Percentiles rank a stretch among this genome's conserved stretches.
These are phyloP conservation scores for Schwanniomyces pseudopolymorphus DNA, from an alignment of 805 yeast species.

Conservation along the genomic window DNA sequence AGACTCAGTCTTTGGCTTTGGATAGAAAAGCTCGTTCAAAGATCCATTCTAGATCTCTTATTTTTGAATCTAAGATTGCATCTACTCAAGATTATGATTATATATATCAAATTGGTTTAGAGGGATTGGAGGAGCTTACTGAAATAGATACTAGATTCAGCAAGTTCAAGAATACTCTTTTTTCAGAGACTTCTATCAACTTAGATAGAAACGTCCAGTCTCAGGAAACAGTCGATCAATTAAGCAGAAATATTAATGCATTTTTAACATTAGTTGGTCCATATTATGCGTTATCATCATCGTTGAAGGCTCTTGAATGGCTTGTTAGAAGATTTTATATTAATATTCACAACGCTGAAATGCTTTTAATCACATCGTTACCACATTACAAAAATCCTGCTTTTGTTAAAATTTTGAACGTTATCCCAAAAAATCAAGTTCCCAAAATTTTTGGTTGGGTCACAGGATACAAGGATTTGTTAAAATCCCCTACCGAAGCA, in stretches of 20 bases:
- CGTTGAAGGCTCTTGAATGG: slow-evolving; percentile 91
- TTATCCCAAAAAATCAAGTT: slow-evolving; percentile 54
- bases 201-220: slow-evolving; percentile 83
- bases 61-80: slow-evolving; percentile 83
- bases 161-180: slow-evolving; percentile 68
- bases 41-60: slow-evolving; percentile 83
- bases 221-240: slow-evolving; percentile 69
- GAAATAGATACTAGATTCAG: slow-evolving; percentile 73
- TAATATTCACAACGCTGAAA: slow-evolving; percentile 77
- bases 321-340: slow-evolving; percentile 86
- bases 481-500: slow-evolving; percentile 62
- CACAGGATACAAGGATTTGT: slow-evolving; percentile 60
- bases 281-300: slow-evolving; percentile 69
- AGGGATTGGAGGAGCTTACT: slow-evolving; percentile 72
- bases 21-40: slow-evolving; percentile 87
- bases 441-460: slow-evolving; percentile 84
- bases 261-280: slow-evolving; percentile 76
- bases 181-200: slow-evolving; percentile 75
- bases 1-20: slow-evolving; percentile 68
- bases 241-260: slow-evolving; percentile 72
- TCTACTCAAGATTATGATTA: slow-evolving; percentile 92
- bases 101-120: slow-evolving; percentile 67
- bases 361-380: slow-evolving; percentile 64
- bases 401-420: slow-evolving; percentile 73
- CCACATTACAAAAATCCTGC: slow-evolving; percentile 79